A percentile compares a stretch with the other conserved stretches of the same genome.
Evolutionary conservation across 1,284 basidiomycete species (phyloP).

Genomic region (Irpex sp.): DNA sequence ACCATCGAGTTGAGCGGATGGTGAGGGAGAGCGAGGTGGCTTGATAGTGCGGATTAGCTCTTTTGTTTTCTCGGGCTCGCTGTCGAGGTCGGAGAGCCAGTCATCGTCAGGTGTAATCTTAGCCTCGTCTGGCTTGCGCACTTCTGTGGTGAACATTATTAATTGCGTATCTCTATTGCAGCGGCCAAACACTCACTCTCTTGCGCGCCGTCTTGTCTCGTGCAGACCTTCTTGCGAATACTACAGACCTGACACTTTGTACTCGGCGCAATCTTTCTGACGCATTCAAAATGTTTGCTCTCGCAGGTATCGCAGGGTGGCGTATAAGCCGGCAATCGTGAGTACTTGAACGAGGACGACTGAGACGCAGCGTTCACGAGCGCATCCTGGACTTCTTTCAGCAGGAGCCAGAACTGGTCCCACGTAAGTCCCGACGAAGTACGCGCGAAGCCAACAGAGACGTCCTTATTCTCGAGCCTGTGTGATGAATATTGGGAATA

Average conservation of each 20-base stretch:
- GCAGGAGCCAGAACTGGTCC: background rate
- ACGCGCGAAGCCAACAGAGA: background rate
- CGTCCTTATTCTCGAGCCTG: background rate
- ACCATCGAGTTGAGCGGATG: background rate
- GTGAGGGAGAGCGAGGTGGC: background rate
- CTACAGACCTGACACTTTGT: constrained; percentile 1
- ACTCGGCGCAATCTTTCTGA: background rate
- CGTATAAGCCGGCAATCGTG: background rate
- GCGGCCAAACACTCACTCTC: background rate
- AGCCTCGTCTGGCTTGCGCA: background rate
- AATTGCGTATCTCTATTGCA: background rate
- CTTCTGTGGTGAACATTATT: background rate
- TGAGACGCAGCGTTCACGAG: background rate
- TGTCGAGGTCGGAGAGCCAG: background rate
- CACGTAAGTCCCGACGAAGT: background rate
- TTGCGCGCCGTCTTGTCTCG: background rate
- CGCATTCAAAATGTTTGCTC: background rate
- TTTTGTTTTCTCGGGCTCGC: background rate
- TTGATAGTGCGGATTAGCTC: background rate
- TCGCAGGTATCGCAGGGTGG: background rate
- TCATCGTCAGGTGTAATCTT: background rate
- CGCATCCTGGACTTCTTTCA: background rate
- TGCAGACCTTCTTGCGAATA: constrained; percentile 1
- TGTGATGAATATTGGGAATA: background rate
- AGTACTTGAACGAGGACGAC: background rate